Evolutionary conservation across 1,284 basidiomycete genomes (phyloP), one percentile per base, ranked within the genome.

Genomic region (Austroboletus novae-zelandiae): DNA sequence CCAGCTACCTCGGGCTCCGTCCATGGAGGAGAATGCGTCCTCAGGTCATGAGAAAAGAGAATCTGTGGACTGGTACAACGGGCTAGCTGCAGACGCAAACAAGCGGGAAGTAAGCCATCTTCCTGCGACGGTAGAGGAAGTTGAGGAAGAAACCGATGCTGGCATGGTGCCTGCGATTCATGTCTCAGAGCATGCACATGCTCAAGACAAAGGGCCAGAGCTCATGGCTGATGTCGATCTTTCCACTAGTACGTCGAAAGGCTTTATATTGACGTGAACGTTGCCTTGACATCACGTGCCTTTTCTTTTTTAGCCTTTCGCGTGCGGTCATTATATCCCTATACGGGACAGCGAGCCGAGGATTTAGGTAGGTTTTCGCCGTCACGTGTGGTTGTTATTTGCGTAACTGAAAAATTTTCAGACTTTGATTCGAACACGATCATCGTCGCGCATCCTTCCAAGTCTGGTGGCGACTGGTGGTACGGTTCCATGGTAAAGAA

Each of bases 51-150:
- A 70, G 46, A 84, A 91, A 62, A 79, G 89, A 54, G 89, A 94
- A 67, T 89, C 86, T 25, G 89, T 97, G 10, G 94, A 94, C 64
- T 98, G 95, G 95, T 91, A 92, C 65, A 80, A 84, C 49, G 88
- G 85, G 36, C 76, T 96, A n/a, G 94, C 94, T 9, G 86, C 86
- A 37, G 91, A 96, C 69, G 66, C 71, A 9, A 64, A 73, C 37
- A 61, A 64, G 65, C 70, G 47, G 53, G 68, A 69, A 8, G 69
- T 78, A 14, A 52, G 52, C 15, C 69, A 68, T 47, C 58, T 88
- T 50, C 79, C 86, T 43, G 69, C 81, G 8, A 84, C 81, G 25
- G 67, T 66, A 7, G 74, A 78, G 50, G 80, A 82, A 55, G 81
- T 84, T 32, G 83, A 84, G 45, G 77, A 80, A 42, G 75, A 76